Evolutionary conservation across 2,329 filamentous ascomycete genomes (phyloP).

Genomic region (Cytospora leucostoma): DNA sequence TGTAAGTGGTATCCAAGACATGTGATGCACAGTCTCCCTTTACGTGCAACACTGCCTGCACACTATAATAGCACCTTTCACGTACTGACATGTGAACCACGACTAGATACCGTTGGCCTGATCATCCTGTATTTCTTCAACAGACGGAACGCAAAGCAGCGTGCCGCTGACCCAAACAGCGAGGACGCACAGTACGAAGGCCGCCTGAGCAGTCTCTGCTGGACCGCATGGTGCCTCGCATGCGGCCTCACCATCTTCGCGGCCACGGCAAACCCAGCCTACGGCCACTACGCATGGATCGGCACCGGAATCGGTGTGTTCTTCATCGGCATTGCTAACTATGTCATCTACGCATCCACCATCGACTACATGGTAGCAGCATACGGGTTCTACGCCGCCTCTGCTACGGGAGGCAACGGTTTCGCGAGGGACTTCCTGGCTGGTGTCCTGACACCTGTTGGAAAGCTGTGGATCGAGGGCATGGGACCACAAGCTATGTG

Average conservation of each 20-base stretch:
- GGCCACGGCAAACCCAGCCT: neutral
- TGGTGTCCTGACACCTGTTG: slow-evolving; percentile 38
- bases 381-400: slow-evolving; percentile 57
- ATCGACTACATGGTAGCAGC: slow-evolving; percentile 70
- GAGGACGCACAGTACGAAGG: slow-evolving; percentile 15
- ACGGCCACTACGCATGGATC: slow-evolving; percentile 5
- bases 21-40: no score
- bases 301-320: slow-evolving; percentile 1
- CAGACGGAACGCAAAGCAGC: neutral
- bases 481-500: slow-evolving; percentile 15
- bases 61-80: neutral
- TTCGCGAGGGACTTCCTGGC: slow-evolving; percentile 66
- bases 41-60: no score
- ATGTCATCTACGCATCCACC: slow-evolving; percentile 65
- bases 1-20: neutral
- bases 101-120: neutral
- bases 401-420: slow-evolving; percentile 53
- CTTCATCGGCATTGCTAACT: slow-evolving; percentile 65
- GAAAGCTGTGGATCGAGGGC: slow-evolving; percentile 1
- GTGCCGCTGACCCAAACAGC: neutral
- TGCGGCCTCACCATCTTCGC: slow-evolving; percentile 5
- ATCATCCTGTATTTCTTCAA: neutral
- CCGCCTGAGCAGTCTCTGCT: slow-evolving; percentile 4
- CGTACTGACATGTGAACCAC: neutral
- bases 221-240: slow-evolving; percentile 6